These are phyloP conservation scores for Pythium rishiriense DNA, from an alignment of 352 stramenopile genomes.

Conservation along the genomic window DNA sequence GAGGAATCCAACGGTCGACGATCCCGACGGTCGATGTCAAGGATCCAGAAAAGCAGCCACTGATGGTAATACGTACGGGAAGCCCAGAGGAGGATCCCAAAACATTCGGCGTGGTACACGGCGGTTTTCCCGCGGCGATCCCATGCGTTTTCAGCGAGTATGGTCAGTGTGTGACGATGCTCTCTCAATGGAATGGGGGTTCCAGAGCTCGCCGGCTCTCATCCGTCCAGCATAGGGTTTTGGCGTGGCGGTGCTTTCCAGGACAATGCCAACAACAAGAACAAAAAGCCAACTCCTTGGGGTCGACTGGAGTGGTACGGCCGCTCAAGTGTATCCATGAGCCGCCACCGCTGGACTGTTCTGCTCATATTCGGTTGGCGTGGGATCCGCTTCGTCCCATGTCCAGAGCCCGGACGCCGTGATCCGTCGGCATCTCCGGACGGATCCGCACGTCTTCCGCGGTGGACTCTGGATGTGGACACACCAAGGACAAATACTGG, in stretches of 20 bases:
- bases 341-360: background rate
- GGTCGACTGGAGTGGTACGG: background rate
- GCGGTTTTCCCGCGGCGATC: background rate
- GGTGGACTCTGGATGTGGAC: constrained; percentile 12
- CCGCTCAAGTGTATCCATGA: background rate
- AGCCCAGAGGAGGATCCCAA: background rate
- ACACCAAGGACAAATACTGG: background rate
- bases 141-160: background rate
- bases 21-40: too few relatives aligned
- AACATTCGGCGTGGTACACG: background rate
- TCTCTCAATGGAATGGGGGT: background rate
- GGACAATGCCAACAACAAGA: background rate
- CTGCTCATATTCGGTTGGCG: constrained; percentile 1
- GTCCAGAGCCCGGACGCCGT: background rate
- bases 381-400: background rate
- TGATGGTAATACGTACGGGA: background rate
- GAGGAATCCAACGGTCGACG: background rate
- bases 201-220: background rate
- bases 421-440: background rate
- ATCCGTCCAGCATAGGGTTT: background rate
- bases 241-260: background rate
- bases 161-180: background rate
- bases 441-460: background rate
- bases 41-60: background rate
- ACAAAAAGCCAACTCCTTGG: background rate